Base-by-base conservation (phyloP, 2,329 filamentous ascomycete genomes). In the Trichoderma sp. region DNA sequence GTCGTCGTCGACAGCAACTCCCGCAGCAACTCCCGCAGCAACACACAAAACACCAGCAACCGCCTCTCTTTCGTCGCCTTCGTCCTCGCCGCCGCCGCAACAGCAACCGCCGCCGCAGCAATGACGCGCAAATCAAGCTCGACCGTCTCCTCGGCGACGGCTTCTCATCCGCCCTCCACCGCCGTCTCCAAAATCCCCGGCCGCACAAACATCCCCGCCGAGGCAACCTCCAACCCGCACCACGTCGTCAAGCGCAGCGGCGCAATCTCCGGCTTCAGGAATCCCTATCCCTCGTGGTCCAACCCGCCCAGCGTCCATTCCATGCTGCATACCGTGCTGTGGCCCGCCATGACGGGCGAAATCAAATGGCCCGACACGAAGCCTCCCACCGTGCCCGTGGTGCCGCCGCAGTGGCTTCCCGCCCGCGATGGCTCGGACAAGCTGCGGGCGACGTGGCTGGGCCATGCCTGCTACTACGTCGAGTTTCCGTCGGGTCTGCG, bases 381-480 rank as follows among this genome's bases (percentile, higher is more conserved):
- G 10, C 84, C 86, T 27, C 87, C 89, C 10, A 89, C 89, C 0
- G 87, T 95, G 12, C 80, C 86, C 3, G 87, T 94, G 19, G 85
- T 84, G 67, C 86, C 85, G 70, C 92, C 93, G 0, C 74, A 82
- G 5, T 94, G 94, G 78, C 83, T 92, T 10, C 79, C 87, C 1
- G 81, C 81, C 15, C 87, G 92, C 65, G 79, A 84, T 5, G 86
- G 85, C 13, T 80, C 80, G 13, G 73, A 78, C 19, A 83, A 86
- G 48, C 84, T 98, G 27, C 89, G 93, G 64, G 92, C 94, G 37
- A 98, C 94, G 48, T 97, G 94, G 94, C 88, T 98, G 2, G 94
- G 94, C 39, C 94, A 98, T 78, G 94, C 94, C 4, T 97, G 93
- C 81, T 97, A 93, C 81, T 94, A 92, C 74, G 88, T 97, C 72